Base-by-base conservation (phyloP, 2,329 filamentous ascomycete species). In the Fusarium penzigii region DNA sequence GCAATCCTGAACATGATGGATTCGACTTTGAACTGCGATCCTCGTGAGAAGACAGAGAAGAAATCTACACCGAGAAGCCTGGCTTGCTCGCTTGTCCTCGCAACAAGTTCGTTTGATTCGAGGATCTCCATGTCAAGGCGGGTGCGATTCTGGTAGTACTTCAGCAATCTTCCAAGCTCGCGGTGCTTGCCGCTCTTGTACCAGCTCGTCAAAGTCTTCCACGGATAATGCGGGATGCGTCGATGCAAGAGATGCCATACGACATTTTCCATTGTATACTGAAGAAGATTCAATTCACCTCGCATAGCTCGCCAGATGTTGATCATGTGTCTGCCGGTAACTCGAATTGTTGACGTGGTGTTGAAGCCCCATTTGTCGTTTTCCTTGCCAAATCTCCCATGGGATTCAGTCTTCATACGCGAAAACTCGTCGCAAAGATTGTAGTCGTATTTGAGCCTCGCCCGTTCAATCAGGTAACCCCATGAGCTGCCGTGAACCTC, bases 1-100 rank as follows among this genome's bases (percentile, higher is more conserved):
- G 94, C 93, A 62, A 99, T 97, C 41, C 94, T 86, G 66, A 97
- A 97, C 94, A 99, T 97, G 63, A 97, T 86, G 1, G 93, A 97
- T 72, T 99, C 94, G 39, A 99, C 94, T 70, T 99, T 99, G 81
- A 95, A 97, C 68, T 99, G 94, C 0, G 92, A 97, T 14, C 94
- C 94, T 49, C 94, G 84, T 6, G 90, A 93, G 66, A 97, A 94
- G 49, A 99, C 94, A 0, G 92, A 96, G 70, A 93, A 96, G 75
- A 99, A 99, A 72, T 99, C 94, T 1, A 97, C 89, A 0, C 94
- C 94, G 3, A 99, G 80, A 11, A 99, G 77, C 11, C 94, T 86
- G 9, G 94, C 94, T 71, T 99, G 94, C 70, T 99, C 94, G 63
- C 92, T 96, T 0, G 92, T 97, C 48, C 93, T 83, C 2, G 92